Evolutionary conservation across 2,329 filamentous ascomycete species (phyloP).

Genomic region (Nothomitra cinnamomea): DNA sequence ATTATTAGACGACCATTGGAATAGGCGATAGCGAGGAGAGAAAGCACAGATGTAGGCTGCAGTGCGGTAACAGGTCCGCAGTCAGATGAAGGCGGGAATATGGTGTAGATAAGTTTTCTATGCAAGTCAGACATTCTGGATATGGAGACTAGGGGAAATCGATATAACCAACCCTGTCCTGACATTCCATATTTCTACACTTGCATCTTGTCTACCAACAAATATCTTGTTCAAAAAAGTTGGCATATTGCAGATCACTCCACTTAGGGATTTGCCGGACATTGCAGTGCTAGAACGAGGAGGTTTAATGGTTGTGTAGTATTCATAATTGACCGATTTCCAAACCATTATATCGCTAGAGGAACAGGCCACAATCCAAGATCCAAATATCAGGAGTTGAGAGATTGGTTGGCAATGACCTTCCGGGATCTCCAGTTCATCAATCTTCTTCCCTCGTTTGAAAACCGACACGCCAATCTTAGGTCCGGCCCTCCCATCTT

Average conservation of each 20-base stretch:
- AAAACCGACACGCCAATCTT: slow-evolving; percentile 72
- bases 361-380: slow-evolving; percentile 76
- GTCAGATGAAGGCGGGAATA: slow-evolving; percentile 55
- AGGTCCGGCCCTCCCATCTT: slow-evolving; percentile 35
- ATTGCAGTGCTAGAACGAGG: slow-evolving; percentile 38
- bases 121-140: background rate
- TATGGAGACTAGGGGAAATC: background rate
- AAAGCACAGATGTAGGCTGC: slow-evolving; percentile 68
- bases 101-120: slow-evolving; percentile 72
- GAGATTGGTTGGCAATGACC: slow-evolving; percentile 54
- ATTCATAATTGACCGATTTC: slow-evolving; percentile 67
- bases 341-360: slow-evolving; percentile 69
- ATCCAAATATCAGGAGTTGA: slow-evolving; percentile 68
- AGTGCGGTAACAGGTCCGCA: slow-evolving; percentile 76
- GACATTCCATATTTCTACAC: slow-evolving; percentile 94
- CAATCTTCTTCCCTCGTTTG: slow-evolving; percentile 74
- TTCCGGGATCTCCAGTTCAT: slow-evolving; percentile 50
- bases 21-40: slow-evolving; percentile 77
- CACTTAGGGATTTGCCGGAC: slow-evolving; percentile 52
- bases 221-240: slow-evolving; percentile 95
- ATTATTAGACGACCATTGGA: slow-evolving; percentile 61
- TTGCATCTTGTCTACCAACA: slow-evolving; percentile 70
- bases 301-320: slow-evolving; percentile 67
- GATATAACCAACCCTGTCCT: slow-evolving; percentile 43
- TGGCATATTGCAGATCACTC: slow-evolving; percentile 71